Conservation (phyloP, 148 eudicot genomes). For the Fagopyrum esculentum region DNA sequence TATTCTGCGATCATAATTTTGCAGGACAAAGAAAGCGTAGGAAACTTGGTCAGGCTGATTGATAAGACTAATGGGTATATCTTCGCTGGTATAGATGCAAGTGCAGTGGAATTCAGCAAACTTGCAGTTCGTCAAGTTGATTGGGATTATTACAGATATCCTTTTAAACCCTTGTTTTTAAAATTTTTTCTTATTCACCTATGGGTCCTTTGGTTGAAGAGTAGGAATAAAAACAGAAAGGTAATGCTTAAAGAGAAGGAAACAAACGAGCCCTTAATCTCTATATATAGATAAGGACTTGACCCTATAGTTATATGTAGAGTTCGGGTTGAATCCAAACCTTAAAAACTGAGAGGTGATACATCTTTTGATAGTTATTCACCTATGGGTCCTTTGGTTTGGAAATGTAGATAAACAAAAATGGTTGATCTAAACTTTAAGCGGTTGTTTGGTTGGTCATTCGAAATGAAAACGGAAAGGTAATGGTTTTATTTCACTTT, state of each 20-base stretch:
- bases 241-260: too few species aligned
- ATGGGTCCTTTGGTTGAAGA: too few species aligned
- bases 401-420: too few species aligned
- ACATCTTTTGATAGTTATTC: too few species aligned
- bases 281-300: too few species aligned
- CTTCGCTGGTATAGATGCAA: constrained; percentile 71
- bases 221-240: too few species aligned
- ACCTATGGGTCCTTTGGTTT: too few species aligned
- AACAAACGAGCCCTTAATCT: too few species aligned
- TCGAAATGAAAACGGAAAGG: too few species aligned
- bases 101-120: constrained; percentile 89
- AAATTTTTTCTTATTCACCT: background rate
- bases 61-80: constrained; percentile 91
- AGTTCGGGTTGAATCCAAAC: background rate
- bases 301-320: background rate
- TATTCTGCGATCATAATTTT: constrained; percentile 5
- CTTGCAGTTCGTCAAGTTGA: constrained; percentile 72
- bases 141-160: constrained; percentile 97
- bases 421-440: too few species aligned
- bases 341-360: background rate
- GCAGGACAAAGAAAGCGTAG: constrained; percentile 94
- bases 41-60: constrained; percentile 74
- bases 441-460: too few species aligned
- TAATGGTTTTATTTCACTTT: too few species aligned
- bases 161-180: constrained; percentile 25